Evolutionary conservation across 2,329 filamentous ascomycete species (phyloP), one percentile per base, ranked within the genome.

Genomic region (Pseudogymnoascus sp.): DNA sequence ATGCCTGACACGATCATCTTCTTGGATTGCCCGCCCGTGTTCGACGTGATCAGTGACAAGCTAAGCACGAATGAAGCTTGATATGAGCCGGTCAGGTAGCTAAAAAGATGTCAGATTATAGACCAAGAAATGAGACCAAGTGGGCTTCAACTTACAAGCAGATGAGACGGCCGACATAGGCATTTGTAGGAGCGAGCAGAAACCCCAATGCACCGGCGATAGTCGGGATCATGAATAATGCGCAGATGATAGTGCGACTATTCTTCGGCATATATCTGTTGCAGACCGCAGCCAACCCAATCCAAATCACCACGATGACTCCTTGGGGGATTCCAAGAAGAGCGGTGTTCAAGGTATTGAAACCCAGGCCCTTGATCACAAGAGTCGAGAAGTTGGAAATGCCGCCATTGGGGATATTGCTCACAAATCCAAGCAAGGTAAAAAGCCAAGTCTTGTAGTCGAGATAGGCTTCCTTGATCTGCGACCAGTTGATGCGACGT

Each of bases 161-260:
- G 46, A 85, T 80, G 63, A 86, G 70, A 0, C 84, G 75, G 1
- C 80, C 83, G 1, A 82, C 77, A 53, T 81, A 77, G 25, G 80
- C 79, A 62, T 81, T 70, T 0, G 71, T 62, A 0, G 80, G 77
- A 0, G 86, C 80, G 61, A 83, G 83, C 9, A 82, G 75, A 59
- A 87, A 78, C 0, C 84, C 84, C 31, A 87, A 80, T 0, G 83
- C 78, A 0, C 84, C 84, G 1, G 80, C 79, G 65, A 87, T 80
- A 40, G 84, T 86, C 1, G 83, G 84, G n/a, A 82, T 68, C 65
- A 86, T 78, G 68, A 84, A 86, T 0, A 84, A 67, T 2, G 82
- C 73, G 37, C 84, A 77, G 64, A 86, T 82, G 16, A 82, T 71
- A 53, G 81, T 82, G 9, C 82, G 77, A 72, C 80, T 69, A 72